Conservation (phyloP, 306 rosid genomes). For the Fagus crenata region DNA sequence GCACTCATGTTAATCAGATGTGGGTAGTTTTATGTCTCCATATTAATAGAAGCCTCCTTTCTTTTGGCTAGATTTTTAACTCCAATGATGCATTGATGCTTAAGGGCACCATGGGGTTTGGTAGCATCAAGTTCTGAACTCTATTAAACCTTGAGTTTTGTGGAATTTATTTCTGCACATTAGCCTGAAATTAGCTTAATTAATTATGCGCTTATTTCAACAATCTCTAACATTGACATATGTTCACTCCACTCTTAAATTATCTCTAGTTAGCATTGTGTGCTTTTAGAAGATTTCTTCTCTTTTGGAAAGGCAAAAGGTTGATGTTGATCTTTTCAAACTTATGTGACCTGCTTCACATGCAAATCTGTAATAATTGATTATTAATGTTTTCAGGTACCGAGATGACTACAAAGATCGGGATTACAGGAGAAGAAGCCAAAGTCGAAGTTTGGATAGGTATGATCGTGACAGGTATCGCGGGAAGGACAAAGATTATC, state of each 20-base stretch:
- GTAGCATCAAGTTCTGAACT: neutral
- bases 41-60: neutral
- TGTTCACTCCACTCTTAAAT: neutral
- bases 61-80: neutral
- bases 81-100: neutral
- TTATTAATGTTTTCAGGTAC: conserved; percentile 34
- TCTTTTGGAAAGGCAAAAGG: neutral
- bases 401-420: conserved; percentile 63
- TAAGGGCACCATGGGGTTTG: neutral
- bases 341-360: neutral
- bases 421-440: conserved; percentile 65
- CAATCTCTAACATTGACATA: neutral
- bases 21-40: neutral
- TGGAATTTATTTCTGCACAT: neutral
- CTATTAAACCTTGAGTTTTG: neutral
- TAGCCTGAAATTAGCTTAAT: neutral
- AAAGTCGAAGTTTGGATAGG: conserved; percentile 73
- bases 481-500: conserved; percentile 58
- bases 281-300: neutral
- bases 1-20: neutral
- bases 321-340: neutral
- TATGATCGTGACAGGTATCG: conserved; percentile 60
- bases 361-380: conserved; percentile 1
- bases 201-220: neutral
- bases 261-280: neutral